Evolutionary conservation across 2,329 filamentous ascomycete species (phyloP).

Genomic region (Fusarium paranaense): DNA sequence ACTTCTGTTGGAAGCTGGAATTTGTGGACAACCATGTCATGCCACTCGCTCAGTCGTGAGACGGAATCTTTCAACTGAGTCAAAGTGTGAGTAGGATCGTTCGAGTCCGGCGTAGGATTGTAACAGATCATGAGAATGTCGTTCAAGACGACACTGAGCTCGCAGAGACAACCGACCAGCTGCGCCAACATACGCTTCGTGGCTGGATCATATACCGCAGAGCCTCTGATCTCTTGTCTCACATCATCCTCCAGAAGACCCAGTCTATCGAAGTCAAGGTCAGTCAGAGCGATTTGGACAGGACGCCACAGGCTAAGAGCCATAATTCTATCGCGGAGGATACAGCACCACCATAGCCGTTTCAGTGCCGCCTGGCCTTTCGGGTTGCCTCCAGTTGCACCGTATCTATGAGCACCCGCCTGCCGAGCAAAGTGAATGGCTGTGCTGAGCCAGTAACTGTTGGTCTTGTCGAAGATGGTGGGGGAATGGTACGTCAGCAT

Average conservation of each 20-base stretch:
- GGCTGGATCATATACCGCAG: background rate
- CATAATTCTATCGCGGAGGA: background rate
- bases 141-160: background rate
- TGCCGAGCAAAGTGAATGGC: background rate
- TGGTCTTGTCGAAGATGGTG: background rate
- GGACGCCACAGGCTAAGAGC: background rate
- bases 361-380: background rate
- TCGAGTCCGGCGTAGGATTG: background rate
- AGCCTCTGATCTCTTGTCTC: background rate
- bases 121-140: background rate
- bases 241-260: background rate
- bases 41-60: background rate
- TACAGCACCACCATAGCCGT: background rate
- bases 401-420: background rate
- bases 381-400: background rate
- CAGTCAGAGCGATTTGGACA: background rate
- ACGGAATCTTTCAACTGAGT: background rate
- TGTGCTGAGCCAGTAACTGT: background rate
- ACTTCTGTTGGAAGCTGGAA: background rate
- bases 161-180: background rate
- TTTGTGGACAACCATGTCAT: background rate
- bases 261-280: background rate
- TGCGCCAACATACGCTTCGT: background rate
- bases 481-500: background rate
- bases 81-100: background rate